These are phyloP conservation scores for Clarireedia sp. DNA, from an alignment of 2,329 filamentous ascomycete genomes.

Conservation along the genomic window DNA sequence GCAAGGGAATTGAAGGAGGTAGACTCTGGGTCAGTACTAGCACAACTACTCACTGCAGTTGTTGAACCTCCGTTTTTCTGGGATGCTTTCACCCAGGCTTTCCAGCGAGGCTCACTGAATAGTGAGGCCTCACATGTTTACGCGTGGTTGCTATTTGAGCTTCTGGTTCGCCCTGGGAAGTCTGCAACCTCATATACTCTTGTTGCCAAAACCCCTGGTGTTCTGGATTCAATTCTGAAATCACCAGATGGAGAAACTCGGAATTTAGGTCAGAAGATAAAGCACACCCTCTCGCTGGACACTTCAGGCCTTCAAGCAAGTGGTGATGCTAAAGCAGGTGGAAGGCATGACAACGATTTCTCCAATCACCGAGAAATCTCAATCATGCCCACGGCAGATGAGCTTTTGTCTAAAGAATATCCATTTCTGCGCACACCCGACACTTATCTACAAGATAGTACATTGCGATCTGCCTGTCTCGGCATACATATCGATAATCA, in stretches of 20 bases:
- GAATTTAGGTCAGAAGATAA: constrained; percentile 35
- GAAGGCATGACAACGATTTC: constrained; percentile 68
- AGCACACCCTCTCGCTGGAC: constrained; percentile 29
- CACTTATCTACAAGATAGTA: constrained; percentile 36
- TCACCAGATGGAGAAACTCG: constrained; percentile 24
- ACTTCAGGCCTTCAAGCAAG: constrained; percentile 11
- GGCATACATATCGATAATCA: constrained; percentile 58
- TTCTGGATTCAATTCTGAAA: constrained; percentile 21
- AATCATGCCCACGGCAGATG: constrained; percentile 59
- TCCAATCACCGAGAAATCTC: constrained; percentile 51
- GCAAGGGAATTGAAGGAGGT: constrained; percentile 18
- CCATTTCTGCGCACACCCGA: constrained; percentile 49
- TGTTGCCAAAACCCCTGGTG: constrained; percentile 24
- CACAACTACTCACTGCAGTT: constrained; percentile 37
- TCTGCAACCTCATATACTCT: constrained; percentile 19
- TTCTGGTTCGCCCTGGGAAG: constrained; percentile 33
- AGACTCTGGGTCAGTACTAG: constrained; percentile 30
- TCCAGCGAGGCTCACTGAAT: constrained; percentile 24
- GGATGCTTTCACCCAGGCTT: constrained; percentile 30
- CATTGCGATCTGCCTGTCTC: constrained; percentile 31
- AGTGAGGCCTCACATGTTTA: constrained; percentile 28
- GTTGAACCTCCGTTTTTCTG: constrained; percentile 45
- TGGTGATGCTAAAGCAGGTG: constrained; percentile 40
- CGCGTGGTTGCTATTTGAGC: constrained; percentile 37
- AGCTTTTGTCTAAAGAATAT: constrained; percentile 45